Evolutionary conservation across 1,284 basidiomycete genomes (phyloP).

Genomic region (Lignosus rhinocerotis): DNA sequence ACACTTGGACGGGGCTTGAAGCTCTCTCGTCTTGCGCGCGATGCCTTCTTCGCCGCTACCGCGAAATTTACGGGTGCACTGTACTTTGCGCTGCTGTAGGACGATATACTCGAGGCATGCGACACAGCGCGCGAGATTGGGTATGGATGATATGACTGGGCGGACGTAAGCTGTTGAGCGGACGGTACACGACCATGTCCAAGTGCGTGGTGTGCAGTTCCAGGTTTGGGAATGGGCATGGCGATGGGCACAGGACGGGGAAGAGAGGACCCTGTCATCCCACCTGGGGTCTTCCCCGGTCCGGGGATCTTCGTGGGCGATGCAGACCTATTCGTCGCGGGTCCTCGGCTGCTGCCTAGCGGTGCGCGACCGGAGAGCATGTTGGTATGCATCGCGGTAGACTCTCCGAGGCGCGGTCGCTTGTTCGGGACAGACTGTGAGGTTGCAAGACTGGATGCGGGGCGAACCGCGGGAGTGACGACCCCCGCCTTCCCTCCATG

Average conservation of each 20-base stretch:
- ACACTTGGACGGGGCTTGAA: conserved; percentile 76
- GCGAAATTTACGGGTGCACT: conserved; percentile 11
- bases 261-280: conserved; percentile 33
- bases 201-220: conserved; percentile 49
- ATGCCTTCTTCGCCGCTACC: conserved; percentile 44
- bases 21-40: conserved; percentile 62
- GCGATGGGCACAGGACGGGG: conserved; percentile 38
- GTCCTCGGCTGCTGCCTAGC: conserved; percentile 21
- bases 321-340: conserved; percentile 24
- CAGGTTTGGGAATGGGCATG: conserved; percentile 48
- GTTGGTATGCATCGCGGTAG: conserved; percentile 25
- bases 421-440: conserved; percentile 52
- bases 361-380: conserved; percentile 18
- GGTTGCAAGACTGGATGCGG: conserved; percentile 45
- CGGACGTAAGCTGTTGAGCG: conserved; percentile 22
- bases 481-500: conserved; percentile 37
- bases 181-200: conserved; percentile 47
- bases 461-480: conserved; percentile 61
- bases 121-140: conserved; percentile 24
- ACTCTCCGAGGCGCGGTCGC: conserved; percentile 52
- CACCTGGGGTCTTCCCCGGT: conserved; percentile 35
- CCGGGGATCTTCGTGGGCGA: conserved; percentile 50
- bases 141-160: conserved; percentile 26
- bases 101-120: conserved; percentile 10
- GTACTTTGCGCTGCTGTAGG: conserved; percentile 20